A percentile compares a stretch with the other conserved stretches of the same genome.
These are phyloP conservation scores for Botryosphaeria dothidea DNA, from an alignment of 2,329 filamentous ascomycete species.

Conservation along the genomic window DNA sequence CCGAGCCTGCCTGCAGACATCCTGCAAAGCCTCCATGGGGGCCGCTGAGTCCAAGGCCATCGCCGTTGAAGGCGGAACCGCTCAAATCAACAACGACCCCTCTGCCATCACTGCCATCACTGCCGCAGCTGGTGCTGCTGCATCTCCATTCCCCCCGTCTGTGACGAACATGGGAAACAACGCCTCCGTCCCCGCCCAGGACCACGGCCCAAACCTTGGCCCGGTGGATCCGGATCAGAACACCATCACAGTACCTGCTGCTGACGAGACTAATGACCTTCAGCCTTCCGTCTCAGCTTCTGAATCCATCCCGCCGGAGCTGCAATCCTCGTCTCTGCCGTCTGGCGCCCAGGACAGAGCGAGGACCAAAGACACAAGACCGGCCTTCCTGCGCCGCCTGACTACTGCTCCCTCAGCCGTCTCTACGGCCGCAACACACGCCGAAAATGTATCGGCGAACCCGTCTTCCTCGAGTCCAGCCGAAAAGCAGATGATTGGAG, in stretches of 20 bases:
- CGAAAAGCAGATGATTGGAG: not conserved
- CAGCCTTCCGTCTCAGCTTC: not conserved
- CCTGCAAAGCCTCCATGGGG: conserved; percentile 11
- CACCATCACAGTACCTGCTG: not conserved
- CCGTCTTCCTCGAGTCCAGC: not conserved
- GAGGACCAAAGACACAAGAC: not conserved
- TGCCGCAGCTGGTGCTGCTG: not conserved
- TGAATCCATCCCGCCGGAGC: not conserved
- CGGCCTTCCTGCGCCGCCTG: conserved; percentile 15
- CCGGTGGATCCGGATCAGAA: not conserved
- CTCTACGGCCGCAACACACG: not conserved
- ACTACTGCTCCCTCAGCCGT: not conserved
- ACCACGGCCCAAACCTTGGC: not conserved
- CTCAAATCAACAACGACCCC: not conserved
- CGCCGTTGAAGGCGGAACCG: not conserved
- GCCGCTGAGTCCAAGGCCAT: conserved; percentile 17
- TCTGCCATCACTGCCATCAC: not conserved
- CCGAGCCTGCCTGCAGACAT: not conserved
- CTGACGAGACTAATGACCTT: conserved; percentile 5
- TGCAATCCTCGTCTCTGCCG: not conserved
- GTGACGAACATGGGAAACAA: conserved; percentile 11
- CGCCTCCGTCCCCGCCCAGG: conserved; percentile 5
- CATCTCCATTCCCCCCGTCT: not conserved
- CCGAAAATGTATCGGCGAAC: conserved; percentile 8
- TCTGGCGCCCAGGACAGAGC: not conserved